phyloP scores from a whole-genome alignment of 495 filamentous ascomycete genomes.

The Immersiella caudata region DNA sequence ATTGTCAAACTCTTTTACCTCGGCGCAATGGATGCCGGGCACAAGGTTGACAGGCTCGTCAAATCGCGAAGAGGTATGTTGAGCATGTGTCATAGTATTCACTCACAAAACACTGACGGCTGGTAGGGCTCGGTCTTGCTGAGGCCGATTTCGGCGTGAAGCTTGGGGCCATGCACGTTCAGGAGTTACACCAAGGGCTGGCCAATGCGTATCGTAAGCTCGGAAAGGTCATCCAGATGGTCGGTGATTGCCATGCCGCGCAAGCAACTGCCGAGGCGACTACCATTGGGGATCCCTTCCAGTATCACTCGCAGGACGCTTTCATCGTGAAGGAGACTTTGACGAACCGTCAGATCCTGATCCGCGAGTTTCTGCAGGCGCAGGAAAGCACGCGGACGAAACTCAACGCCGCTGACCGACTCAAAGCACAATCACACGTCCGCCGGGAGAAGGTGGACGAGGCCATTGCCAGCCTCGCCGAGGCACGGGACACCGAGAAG shows the following conservation, averaged over 20 bases:
- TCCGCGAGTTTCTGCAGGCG: constrained; percentile 88
- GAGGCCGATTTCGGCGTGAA: constrained; percentile 94
- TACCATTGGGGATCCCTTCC: constrained; percentile 88
- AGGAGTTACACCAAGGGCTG: constrained; percentile 88
- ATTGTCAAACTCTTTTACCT: constrained; percentile 95
- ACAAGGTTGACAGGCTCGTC: constrained; percentile 93
- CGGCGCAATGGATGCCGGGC: constrained; percentile 89
- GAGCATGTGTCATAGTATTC: not conserved
- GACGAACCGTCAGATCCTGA: constrained; percentile 97
- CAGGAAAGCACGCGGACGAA: constrained; percentile 79
- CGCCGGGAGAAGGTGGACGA: constrained; percentile 95
- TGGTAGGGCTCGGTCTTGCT: constrained; percentile 81
- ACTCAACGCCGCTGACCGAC: constrained; percentile 79
- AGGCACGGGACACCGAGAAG: constrained; percentile 76
- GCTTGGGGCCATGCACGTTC: constrained; percentile 77
- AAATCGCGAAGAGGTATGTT: constrained; percentile 85
- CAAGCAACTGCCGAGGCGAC: constrained; percentile 97
- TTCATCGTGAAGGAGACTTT: constrained; percentile 99
- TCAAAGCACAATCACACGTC: constrained; percentile 81
- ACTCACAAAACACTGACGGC: not conserved
- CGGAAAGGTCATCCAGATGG: constrained; percentile 86
- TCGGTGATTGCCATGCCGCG: constrained; percentile 94
- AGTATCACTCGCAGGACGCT: constrained; percentile 93
- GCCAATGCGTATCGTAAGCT: constrained; percentile 91
- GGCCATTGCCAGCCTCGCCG: constrained; percentile 83